phyloP scores from a whole-genome alignment of 345 rosid genomes.

The Mercurialis annua region DNA sequence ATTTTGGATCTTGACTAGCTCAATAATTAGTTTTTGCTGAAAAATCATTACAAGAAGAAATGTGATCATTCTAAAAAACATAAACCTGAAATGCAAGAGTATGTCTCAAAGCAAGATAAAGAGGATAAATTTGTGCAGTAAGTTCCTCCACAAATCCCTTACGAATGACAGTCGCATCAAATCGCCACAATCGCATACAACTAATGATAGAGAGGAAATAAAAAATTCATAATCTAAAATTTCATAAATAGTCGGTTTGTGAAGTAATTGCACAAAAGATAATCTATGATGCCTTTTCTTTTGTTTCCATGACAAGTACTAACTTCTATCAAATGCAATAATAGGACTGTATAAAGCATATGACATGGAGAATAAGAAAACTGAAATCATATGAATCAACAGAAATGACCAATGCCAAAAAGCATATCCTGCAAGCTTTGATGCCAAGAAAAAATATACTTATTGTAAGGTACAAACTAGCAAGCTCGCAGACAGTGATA shows the following conservation, averaged over 20 bases:
- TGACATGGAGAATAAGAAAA: not conserved
- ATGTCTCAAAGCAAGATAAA: not conserved
- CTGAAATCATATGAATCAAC: not conserved
- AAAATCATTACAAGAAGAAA: conserved; percentile 11
- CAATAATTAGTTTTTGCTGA: conserved; percentile 79
- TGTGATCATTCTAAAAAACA: conserved; percentile 8
- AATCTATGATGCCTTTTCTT: not conserved
- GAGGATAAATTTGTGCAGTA: not conserved
- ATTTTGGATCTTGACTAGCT: conserved; percentile 83
- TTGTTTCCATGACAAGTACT: not conserved
- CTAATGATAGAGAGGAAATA: not conserved
- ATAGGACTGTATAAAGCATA: not conserved
- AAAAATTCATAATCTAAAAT: not conserved
- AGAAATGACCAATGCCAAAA: not conserved
- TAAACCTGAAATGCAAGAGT: conserved; percentile 9
- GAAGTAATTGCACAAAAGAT: not conserved
- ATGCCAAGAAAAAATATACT: not conserved
- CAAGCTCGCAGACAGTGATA: conserved; percentile 14
- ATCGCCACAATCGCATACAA: conserved; percentile 1
- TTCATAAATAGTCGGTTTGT: not conserved
- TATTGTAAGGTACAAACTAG: not conserved
- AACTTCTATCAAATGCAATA: not conserved
- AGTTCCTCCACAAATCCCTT: not conserved
- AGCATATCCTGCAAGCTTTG: not conserved
- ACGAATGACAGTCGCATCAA: conserved; percentile 11